Base-by-base conservation (phyloP, 192 early-diverging fungal genomes). In the Glomus cerebriforme region DNA sequence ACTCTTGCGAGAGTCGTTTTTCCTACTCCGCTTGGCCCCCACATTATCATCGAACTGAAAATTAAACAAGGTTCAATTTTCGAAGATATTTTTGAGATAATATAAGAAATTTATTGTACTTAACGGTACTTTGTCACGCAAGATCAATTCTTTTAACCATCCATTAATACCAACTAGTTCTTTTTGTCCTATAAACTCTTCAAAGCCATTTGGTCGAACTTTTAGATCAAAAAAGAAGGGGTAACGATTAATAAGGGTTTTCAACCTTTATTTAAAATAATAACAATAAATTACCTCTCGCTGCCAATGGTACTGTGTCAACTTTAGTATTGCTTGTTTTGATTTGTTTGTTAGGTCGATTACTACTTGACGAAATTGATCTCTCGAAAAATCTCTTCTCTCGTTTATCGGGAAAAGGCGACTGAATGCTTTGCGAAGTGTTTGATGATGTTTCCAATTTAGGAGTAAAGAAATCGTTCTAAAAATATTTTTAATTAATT, bases 181-280 rank as follows among this genome's bases (percentile, higher is more conserved):
- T 2, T 85, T 72, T 76, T 96, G 95, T 27, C 93, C 94, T 13
- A 93, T 86, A 81, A 95, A 92, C 10, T 91, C 85, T 9, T 91
- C 91, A 8, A 95, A 79, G 9, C 10, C 83, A 0, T 34, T 81
- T 4, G 93, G 93, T 45, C 93, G 82, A 8, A 87, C 90, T 79
- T 80, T n/a, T 4, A 66, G 8, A 35, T n/a, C 0, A 47, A 73
- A 29, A 27, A 26, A 32, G 1, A n/a, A 67, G n/a, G n/a, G 31
- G 9, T 1, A 39, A 69, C 24, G 17, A 34, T 69, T 15, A 39
- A 39, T 69, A 26, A 31, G n/a, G n/a, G n/a, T n/a, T n/a, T n/a
- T n/a, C n/a, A n/a, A n/a, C n/a, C 39, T 69, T 69, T 69, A 24
- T 15, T 24, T 34, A 24, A 34, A 22, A 39, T 0, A 31, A 39